Evolutionary conservation across 495 filamentous ascomycete genomes (phyloP).

Genomic region (Elasticomyces elasticus): DNA sequence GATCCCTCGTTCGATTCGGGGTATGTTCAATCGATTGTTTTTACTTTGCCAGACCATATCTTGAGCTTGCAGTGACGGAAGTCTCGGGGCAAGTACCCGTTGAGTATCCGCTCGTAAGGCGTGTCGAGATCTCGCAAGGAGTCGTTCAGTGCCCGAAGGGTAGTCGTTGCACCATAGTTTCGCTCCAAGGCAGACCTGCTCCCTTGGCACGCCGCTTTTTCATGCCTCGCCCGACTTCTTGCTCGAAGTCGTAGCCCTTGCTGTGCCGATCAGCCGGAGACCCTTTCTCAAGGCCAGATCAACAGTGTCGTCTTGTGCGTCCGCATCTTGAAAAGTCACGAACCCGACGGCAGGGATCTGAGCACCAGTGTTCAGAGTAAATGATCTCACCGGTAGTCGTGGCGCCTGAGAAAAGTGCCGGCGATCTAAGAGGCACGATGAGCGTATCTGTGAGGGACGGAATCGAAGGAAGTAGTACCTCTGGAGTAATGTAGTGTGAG

Average conservation of each 20-base stretch:
- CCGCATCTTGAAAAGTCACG: conserved; percentile 8
- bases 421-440: not conserved
- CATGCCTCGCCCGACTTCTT: conserved; percentile 7
- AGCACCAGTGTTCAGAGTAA: conserved; percentile 6
- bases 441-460: not conserved
- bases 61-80: no score
- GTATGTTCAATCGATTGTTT: no score
- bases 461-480: no score
- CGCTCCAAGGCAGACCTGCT: not conserved
- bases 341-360: conserved; percentile 6
- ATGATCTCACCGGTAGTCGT: not conserved
- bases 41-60: no score
- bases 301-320: conserved; percentile 5
- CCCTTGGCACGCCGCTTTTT: conserved; percentile 4
- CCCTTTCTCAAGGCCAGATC: not conserved
- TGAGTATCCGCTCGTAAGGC: no score
- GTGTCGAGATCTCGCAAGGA: conserved; percentile 8
- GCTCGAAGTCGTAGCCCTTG: conserved; percentile 1
- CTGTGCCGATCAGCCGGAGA: conserved; percentile 4
- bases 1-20: no score
- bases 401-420: conserved; percentile 1
- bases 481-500: no score
- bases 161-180: conserved; percentile 11
- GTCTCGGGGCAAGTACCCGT: no score
- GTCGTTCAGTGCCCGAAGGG: conserved; percentile 1